Evolutionary conservation across 176 grass and related monocot species (phyloP).

Genomic region (Oryza rufipogon): DNA sequence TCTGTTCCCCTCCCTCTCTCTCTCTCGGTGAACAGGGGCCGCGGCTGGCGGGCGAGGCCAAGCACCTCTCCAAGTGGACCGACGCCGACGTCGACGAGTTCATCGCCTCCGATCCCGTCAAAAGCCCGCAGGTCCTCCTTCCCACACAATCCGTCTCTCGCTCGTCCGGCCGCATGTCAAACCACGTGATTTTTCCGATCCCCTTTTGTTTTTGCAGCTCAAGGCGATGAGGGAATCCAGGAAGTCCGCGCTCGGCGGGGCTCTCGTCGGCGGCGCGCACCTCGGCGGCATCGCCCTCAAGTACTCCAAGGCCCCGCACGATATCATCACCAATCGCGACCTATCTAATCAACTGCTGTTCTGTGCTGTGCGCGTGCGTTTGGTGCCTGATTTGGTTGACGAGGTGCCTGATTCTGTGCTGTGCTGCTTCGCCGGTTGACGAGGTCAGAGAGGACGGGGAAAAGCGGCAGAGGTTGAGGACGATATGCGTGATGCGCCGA

Average conservation of each 20-base stretch:
- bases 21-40: no score
- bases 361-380: background rate
- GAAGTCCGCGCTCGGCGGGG: conserved; percentile 71
- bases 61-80: conserved; percentile 90
- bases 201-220: conserved; percentile 42
- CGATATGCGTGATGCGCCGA: no score
- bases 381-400: background rate
- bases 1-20: no score
- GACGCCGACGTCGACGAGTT: conserved; percentile 94
- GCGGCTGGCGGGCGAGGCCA: background rate
- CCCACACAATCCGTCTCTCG: background rate
- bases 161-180: no score
- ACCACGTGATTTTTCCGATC: background rate
- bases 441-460: no score
- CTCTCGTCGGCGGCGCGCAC: conserved; percentile 63
- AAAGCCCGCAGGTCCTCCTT: conserved; percentile 70
- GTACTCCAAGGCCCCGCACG: conserved; percentile 95
- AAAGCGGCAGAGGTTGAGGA: no score
- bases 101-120: conserved; percentile 83
- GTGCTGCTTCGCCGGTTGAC: no score
- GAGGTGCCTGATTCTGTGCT: no score
- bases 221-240: conserved; percentile 86
- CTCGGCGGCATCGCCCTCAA: conserved; percentile 77
- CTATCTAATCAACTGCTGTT: background rate
- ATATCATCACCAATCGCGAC: conserved; percentile 28